phyloP scores from a whole-genome alignment of 2,329 filamentous ascomycete genomes.

The Trichoderma aggressivum region DNA sequence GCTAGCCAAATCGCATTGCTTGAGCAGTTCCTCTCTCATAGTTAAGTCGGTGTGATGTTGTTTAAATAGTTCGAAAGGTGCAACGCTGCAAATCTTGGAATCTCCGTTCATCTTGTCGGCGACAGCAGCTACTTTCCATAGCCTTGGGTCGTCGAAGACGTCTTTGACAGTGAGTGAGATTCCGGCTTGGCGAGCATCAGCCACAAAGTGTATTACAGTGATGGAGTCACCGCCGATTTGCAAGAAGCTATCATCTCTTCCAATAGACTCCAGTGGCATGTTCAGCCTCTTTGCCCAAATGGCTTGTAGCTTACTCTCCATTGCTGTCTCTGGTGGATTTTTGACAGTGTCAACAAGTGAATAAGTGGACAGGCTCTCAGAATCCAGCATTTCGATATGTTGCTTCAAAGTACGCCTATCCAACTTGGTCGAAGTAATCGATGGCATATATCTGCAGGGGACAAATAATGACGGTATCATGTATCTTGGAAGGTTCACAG shows the following conservation, averaged over 20 bases:
- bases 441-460: constrained; percentile 16
- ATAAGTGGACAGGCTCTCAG: background rate
- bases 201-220: constrained; percentile 10
- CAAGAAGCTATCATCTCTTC: constrained; percentile 18
- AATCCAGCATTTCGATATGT: background rate
- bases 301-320: constrained; percentile 5
- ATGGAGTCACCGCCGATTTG: constrained; percentile 20
- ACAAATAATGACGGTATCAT: constrained; percentile 12
- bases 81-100: background rate
- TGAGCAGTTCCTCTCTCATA: background rate
- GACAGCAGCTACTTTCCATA: background rate
- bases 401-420: background rate
- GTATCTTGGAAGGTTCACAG: background rate
- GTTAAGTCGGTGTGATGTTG: background rate
- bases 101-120: background rate
- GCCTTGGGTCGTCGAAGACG: constrained; percentile 6
- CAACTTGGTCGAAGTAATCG: background rate
- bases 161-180: background rate
- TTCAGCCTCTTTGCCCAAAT: constrained; percentile 15
- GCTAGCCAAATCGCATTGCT: background rate
- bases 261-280: constrained; percentile 5
- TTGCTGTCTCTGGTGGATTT: background rate
- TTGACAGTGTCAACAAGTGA: background rate
- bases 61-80: background rate
- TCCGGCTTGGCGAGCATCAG: background rate